Conservation (phyloP, 2,329 filamentous ascomycete species). For the Ilyonectria mors-panacis region DNA sequence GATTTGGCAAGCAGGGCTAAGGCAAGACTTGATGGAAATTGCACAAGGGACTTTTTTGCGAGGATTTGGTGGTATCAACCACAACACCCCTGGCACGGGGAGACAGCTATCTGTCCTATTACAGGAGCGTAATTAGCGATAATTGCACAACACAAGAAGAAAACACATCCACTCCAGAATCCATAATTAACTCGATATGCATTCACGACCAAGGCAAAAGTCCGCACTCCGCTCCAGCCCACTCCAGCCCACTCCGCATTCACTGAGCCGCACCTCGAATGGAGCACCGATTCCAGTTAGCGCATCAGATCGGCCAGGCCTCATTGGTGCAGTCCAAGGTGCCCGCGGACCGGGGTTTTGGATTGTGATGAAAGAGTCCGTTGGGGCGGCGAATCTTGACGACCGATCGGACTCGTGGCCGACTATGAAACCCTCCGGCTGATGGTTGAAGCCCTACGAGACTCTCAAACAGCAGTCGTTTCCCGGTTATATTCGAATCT, state of each 20-base stretch:
- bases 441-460: neutral
- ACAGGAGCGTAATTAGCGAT: constrained; percentile 47
- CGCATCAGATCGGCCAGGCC: neutral
- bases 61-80: constrained; percentile 14
- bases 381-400: constrained; percentile 42
- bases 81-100: constrained; percentile 13
- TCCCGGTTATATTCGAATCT: constrained; percentile 28
- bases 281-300: constrained; percentile 20
- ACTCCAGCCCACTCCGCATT: neutral
- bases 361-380: constrained; percentile 36
- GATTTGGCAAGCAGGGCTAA: constrained; percentile 30
- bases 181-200: neutral
- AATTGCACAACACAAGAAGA: constrained; percentile 36
- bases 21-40: constrained; percentile 37
- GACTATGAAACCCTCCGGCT: neutral
- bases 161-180: constrained; percentile 23
- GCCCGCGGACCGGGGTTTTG: constrained; percentile 33
- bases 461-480: constrained; percentile 39
- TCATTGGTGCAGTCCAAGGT: constrained; percentile 10
- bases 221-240: neutral
- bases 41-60: constrained; percentile 33
- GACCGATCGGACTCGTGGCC: constrained; percentile 32
- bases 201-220: neutral
- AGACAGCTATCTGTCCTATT: constrained; percentile 35
- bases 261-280: constrained; percentile 16